Conservation (phyloP, 306 rosid genomes). For the Quercus dentata region DNA sequence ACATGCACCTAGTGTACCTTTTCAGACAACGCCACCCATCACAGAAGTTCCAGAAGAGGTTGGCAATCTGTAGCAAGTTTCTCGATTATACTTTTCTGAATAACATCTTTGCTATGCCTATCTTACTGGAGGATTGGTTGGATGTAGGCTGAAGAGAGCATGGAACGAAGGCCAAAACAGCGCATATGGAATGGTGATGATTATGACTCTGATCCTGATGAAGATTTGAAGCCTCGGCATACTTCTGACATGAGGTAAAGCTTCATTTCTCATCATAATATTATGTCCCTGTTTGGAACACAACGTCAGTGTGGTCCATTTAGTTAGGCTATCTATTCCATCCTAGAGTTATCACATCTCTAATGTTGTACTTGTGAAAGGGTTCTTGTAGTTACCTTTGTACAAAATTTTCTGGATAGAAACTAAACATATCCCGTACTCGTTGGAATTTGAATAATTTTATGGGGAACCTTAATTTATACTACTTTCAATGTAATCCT, state of each 20-base stretch:
- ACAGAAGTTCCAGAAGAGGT: conserved; percentile 78
- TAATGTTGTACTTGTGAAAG: neutral
- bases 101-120: conserved; percentile 9
- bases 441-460: neutral
- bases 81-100: neutral
- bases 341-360: neutral
- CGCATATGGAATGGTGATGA: conserved; percentile 81
- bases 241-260: conserved; percentile 37
- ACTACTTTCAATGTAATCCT: neutral
- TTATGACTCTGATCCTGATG: conserved; percentile 79
- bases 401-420: neutral
- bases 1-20: conserved; percentile 80
- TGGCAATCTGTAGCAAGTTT: neutral
- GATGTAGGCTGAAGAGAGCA: conserved; percentile 63
- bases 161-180: conserved; percentile 68
- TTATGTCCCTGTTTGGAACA: neutral
- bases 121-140: conserved; percentile 19
- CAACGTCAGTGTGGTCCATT: neutral
- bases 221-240: conserved; percentile 33
- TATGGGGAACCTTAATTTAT: neutral
- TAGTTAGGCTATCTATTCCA: neutral
- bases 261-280: conserved; percentile 9
- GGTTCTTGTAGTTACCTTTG: neutral
- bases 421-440: neutral
- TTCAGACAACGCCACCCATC: conserved; percentile 63